Conservation (phyloP, 2,329 filamentous ascomycete species). For the Diaporthe caulivora region DNA sequence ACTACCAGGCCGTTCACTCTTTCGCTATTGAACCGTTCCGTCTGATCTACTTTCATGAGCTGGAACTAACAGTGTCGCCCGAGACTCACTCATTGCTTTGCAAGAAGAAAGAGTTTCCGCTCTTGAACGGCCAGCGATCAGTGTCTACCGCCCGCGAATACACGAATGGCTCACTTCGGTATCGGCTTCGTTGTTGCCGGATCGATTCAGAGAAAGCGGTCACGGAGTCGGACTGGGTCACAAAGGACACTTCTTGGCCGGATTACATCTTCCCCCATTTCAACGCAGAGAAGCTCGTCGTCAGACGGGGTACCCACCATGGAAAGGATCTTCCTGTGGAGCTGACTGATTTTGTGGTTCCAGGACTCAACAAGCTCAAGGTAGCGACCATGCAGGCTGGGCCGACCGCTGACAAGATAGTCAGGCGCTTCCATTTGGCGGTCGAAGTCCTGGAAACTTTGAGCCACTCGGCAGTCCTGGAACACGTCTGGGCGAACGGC, state of each 20-base stretch:
- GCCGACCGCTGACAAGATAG: slow-evolving; percentile 22
- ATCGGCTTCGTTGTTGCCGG: slow-evolving; percentile 76
- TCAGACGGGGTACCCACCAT: slow-evolving; percentile 78
- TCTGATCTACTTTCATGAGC: slow-evolving; percentile 53
- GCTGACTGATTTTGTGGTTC: slow-evolving; percentile 70
- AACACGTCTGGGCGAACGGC: slow-evolving; percentile 52
- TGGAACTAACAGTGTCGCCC: slow-evolving; percentile 60
- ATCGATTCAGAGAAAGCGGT: slow-evolving; percentile 44
- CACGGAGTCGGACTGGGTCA: slow-evolving; percentile 69
- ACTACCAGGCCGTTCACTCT: slow-evolving; percentile 70
- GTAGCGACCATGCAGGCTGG: slow-evolving; percentile 57
- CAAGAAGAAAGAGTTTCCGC: slow-evolving; percentile 45
- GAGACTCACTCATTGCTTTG: slow-evolving; percentile 53
- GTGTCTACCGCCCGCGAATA: slow-evolving; percentile 54
- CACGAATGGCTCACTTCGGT: slow-evolving; percentile 67
- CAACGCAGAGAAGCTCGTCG: slow-evolving; percentile 69
- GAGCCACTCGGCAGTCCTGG: slow-evolving; percentile 58
- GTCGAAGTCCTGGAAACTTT: slow-evolving; percentile 77
- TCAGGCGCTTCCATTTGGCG: slow-evolving; percentile 70
- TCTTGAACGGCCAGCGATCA: slow-evolving; percentile 36
- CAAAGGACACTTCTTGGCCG: slow-evolving; percentile 78
- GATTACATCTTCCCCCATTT: slow-evolving; percentile 75
- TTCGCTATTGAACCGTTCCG: slow-evolving; percentile 62
- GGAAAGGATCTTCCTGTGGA: slow-evolving; percentile 83
- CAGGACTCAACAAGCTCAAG: slow-evolving; percentile 73